Percentiles rank a stretch among this genome's conserved stretches.
Evolutionary conservation across 2,329 filamentous ascomycete species (phyloP).

Genomic region (Xenoacremonium recifei): DNA sequence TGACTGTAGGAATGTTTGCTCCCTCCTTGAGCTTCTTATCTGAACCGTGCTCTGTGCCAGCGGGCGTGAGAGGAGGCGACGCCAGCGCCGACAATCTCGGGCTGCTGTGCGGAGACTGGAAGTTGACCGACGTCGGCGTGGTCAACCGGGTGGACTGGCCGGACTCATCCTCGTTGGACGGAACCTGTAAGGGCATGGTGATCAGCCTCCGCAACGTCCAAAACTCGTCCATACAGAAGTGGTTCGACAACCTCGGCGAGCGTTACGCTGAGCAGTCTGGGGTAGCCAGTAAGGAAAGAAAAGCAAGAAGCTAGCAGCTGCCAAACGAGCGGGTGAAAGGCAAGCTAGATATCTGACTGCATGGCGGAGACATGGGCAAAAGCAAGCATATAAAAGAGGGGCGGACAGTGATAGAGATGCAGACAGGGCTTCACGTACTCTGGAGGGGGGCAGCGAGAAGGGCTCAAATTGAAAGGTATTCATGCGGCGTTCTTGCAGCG

Average conservation of each 20-base stretch:
- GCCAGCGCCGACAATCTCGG: constrained; percentile 71
- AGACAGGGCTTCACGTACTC: constrained; percentile 62
- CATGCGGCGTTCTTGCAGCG: constrained; percentile 79
- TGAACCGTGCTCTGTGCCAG: constrained; percentile 58
- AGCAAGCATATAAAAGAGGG: constrained; percentile 9
- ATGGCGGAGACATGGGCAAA: not conserved
- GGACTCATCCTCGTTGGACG: constrained; percentile 59
- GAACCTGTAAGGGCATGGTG: constrained; percentile 42
- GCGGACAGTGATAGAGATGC: too few species aligned
- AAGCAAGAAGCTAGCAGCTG: constrained; percentile 1
- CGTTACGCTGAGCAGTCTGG: too few species aligned
- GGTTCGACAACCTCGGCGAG: not conserved
- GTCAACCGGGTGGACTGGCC: constrained; percentile 61
- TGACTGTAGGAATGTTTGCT: constrained; percentile 37
- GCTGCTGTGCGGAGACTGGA: constrained; percentile 65
- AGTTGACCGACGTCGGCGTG: constrained; percentile 63
- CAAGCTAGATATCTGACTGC: not conserved
- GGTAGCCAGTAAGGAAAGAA: not conserved
- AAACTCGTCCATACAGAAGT: not conserved
- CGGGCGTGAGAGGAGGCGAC: constrained; percentile 86
- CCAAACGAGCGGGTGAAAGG: not conserved
- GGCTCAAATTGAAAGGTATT: constrained; percentile 88
- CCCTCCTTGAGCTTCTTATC: constrained; percentile 33
- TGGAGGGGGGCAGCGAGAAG: constrained; percentile 80
- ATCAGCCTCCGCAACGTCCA: constrained; percentile 24